Conservation (phyloP, 2,329 filamentous ascomycete genomes). For the Fusarium sarcochroum region DNA sequence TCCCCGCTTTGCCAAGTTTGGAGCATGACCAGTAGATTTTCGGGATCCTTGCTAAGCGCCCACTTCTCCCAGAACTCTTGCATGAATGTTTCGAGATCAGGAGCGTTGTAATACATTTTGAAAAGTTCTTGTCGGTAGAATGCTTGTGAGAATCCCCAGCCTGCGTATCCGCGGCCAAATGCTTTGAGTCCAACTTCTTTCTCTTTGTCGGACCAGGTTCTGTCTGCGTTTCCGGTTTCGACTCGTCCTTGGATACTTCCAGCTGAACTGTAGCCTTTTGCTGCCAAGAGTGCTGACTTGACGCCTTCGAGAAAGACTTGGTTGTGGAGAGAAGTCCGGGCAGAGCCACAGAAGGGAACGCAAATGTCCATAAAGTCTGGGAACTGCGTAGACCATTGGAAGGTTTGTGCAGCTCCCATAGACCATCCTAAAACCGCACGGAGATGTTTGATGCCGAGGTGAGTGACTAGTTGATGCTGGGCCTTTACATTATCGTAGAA, state of each 20-base stretch:
- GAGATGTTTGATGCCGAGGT: conserved; percentile 59
- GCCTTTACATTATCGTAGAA: conserved; percentile 67
- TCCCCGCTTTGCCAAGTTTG: conserved; percentile 85
- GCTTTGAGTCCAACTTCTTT: conserved; percentile 70
- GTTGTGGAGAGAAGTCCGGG: conserved; percentile 66
- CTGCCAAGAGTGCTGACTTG: conserved; percentile 60
- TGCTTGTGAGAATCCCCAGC: conserved; percentile 84
- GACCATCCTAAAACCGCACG: conserved; percentile 68
- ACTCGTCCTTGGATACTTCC: conserved; percentile 56
- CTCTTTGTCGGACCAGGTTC: conserved; percentile 59
- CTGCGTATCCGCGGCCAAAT: conserved; percentile 81
- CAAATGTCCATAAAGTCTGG: conserved; percentile 62
- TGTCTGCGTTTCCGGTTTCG: conserved; percentile 38
- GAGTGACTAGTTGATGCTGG: conserved; percentile 60
- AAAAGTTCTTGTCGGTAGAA: conserved; percentile 83
- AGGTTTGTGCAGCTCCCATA: conserved; percentile 69
- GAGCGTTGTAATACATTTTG: conserved; percentile 74
- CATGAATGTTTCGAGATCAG: conserved; percentile 80
- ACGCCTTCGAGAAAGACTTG: conserved; percentile 69
- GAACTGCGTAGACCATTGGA: conserved; percentile 65
- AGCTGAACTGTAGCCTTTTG: conserved; percentile 63
- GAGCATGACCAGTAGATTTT: conserved; percentile 81
- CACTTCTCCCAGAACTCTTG: conserved; percentile 82
- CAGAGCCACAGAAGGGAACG: conserved; percentile 65
- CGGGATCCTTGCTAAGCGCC: conserved; percentile 80